Percentiles rank a stretch among this genome's conserved stretches.
phyloP scores from a whole-genome alignment of 768 basidiomycete genomes.

The Thelephora ganbajun region DNA sequence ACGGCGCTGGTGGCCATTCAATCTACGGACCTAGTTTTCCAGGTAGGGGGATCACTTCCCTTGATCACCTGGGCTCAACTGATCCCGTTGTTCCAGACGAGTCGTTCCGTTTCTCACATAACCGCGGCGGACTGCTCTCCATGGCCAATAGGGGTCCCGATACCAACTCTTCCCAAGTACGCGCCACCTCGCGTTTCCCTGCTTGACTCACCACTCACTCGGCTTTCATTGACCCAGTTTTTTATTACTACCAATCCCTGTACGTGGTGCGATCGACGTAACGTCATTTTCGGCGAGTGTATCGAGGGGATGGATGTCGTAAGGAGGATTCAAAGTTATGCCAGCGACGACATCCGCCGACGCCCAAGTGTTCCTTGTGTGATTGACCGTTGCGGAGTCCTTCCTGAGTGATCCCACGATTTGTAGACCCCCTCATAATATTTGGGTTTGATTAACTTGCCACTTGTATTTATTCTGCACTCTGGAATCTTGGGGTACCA shows the following conservation, averaged over 20 bases:
- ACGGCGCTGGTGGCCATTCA: slow-evolving; percentile 24
- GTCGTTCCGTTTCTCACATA: slow-evolving; percentile 23
- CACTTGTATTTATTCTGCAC: too few species aligned
- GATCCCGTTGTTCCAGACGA: slow-evolving; percentile 18
- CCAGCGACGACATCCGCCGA: slow-evolving; percentile 16
- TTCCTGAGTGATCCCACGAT: slow-evolving; percentile 1
- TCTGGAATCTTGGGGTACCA: too few species aligned
- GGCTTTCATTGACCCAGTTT: slow-evolving; percentile 15
- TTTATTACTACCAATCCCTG: slow-evolving; percentile 25
- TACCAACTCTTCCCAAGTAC: slow-evolving; percentile 35
- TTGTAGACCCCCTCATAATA: too few species aligned
- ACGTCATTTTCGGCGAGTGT: slow-evolving; percentile 32
- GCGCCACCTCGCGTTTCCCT: slow-evolving; percentile 2
- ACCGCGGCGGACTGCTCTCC: slow-evolving; percentile 27
- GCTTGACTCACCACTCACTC: not conserved
- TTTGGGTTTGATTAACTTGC: too few species aligned
- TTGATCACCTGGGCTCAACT: not conserved
- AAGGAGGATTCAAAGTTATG: slow-evolving; percentile 18
- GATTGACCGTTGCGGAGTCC: slow-evolving; percentile 13
- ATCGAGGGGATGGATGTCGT: slow-evolving; percentile 26
- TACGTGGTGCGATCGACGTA: slow-evolving; percentile 26
- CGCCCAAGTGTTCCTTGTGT: slow-evolving; percentile 14
- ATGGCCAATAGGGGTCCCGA: slow-evolving; percentile 38
- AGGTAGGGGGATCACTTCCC: slow-evolving; percentile 12
- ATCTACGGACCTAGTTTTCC: slow-evolving; percentile 23